These are phyloP conservation scores for Colletotrichum coccodes DNA, from an alignment of 2,329 filamentous ascomycete genomes.

Conservation along the genomic window DNA sequence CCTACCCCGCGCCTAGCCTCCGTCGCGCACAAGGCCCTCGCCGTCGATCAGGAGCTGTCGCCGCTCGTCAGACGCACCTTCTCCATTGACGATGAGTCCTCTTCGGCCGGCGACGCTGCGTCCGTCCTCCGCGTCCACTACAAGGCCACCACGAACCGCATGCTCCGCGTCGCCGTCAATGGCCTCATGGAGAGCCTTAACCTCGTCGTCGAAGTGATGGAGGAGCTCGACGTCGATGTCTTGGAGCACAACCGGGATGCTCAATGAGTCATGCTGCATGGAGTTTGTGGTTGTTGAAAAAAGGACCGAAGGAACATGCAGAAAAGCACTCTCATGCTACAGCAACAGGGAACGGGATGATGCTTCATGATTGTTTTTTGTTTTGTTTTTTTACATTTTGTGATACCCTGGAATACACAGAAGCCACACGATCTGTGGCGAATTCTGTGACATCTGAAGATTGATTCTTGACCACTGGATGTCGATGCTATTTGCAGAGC, in stretches of 20 bases:
- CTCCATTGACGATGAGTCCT: constrained; percentile 53
- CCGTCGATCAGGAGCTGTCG: constrained; percentile 91
- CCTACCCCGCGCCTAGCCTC: constrained; percentile 81
- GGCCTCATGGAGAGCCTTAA: constrained; percentile 93
- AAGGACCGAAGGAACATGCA: background rate
- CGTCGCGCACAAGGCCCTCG: constrained; percentile 78
- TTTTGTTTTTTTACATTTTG: constrained; percentile 6
- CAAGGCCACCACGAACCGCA: constrained; percentile 90
- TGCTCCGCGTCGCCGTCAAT: constrained; percentile 96
- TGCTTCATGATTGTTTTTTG: constrained; percentile 19
- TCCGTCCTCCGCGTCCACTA: constrained; percentile 79
- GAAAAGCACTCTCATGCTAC: background rate
- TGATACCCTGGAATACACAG: constrained; percentile 31
- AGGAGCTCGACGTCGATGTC: constrained; percentile 88
- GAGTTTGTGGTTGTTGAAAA: background rate
- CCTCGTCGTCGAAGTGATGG: constrained; percentile 89
- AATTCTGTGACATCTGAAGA: constrained; percentile 8
- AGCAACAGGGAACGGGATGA: constrained; percentile 10
- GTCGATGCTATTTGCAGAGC: background rate
- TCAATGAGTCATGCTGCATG: background rate
- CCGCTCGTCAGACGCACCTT: constrained; percentile 81
- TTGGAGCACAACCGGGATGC: constrained; percentile 51
- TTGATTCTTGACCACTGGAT: background rate
- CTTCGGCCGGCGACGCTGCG: constrained; percentile 37
- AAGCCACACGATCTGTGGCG: constrained; percentile 14